phyloP scores from a whole-genome alignment of 2,329 filamentous ascomycete genomes.

The Furcasterigmium sp. region DNA sequence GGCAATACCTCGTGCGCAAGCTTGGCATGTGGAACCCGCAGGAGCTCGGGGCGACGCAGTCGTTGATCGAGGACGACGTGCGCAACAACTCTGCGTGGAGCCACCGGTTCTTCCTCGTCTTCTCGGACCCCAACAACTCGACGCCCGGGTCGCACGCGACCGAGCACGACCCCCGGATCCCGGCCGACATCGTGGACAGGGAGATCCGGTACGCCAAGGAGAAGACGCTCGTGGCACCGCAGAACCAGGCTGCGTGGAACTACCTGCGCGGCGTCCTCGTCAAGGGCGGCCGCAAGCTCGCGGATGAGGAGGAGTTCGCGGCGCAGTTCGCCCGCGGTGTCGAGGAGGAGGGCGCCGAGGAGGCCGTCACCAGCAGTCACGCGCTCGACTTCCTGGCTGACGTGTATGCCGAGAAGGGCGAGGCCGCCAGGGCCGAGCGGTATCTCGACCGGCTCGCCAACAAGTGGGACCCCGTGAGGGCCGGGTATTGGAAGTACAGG shows the following conservation, averaged over 20 bases:
- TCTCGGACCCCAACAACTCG: slow-evolving; percentile 52
- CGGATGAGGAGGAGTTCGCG: slow-evolving; percentile 40
- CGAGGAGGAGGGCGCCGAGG: slow-evolving; percentile 31
- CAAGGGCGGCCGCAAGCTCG: slow-evolving; percentile 53
- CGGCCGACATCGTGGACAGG: slow-evolving; percentile 59
- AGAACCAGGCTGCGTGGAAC: slow-evolving; percentile 94
- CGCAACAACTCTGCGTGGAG: slow-evolving; percentile 98
- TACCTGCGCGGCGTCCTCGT: slow-evolving; percentile 75
- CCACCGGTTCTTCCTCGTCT: slow-evolving; percentile 91
- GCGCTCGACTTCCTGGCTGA: slow-evolving; percentile 70
- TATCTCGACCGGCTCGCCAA: slow-evolving; percentile 70
- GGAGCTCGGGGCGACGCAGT: slow-evolving; percentile 67
- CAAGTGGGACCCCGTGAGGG: slow-evolving; percentile 86
- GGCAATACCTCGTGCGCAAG: slow-evolving; percentile 64
- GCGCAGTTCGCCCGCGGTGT: slow-evolving; percentile 44
- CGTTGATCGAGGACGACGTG: slow-evolving; percentile 72
- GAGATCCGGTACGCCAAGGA: slow-evolving; percentile 71
- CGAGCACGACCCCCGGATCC: slow-evolving; percentile 49
- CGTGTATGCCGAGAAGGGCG: slow-evolving; percentile 52
- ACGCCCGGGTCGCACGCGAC: slow-evolving; percentile 44
- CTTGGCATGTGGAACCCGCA: slow-evolving; percentile 65
- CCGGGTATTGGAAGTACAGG: slow-evolving; percentile 82
- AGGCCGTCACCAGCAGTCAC: slow-evolving; percentile 56
- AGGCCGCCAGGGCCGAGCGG: slow-evolving; percentile 57
- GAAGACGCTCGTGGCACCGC: slow-evolving; percentile 73